Conservation (phyloP, 139 green algal species). For the Haematococcus lacustris region DNA sequence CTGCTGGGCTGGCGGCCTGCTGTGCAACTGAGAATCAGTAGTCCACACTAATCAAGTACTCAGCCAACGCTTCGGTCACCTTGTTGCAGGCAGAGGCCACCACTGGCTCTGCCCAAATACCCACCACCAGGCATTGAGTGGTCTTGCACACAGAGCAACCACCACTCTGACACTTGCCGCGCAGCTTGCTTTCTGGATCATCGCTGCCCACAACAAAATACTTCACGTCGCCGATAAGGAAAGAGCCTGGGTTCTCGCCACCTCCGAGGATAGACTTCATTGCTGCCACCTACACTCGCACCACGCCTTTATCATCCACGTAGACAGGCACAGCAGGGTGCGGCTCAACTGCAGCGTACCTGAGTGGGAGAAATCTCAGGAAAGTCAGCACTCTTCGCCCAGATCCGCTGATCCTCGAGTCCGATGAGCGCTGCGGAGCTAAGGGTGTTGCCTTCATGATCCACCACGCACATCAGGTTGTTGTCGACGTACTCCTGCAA, state of each 20-base stretch:
- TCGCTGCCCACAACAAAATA: constrained; percentile 10
- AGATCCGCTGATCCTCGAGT: constrained; percentile 3
- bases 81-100: constrained; percentile 9
- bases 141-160: constrained; percentile 12
- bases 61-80: not conserved
- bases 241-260: constrained; percentile 5
- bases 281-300: too few relatives aligned
- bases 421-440: constrained; percentile 12
- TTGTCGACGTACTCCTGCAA: constrained; percentile 18
- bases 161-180: constrained; percentile 10
- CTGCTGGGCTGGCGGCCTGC: too few relatives aligned
- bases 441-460: constrained; percentile 7
- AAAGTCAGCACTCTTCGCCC: constrained; percentile 8
- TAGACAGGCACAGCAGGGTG: too few relatives aligned
- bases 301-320: too few relatives aligned
- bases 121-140: not conserved
- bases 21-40: too few relatives aligned
- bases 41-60: constrained; percentile 7
- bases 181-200: constrained; percentile 14
- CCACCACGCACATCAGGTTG: constrained; percentile 17
- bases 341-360: too few relatives aligned
- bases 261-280: too few relatives aligned
- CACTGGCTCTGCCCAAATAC: constrained; percentile 14
- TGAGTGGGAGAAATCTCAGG: too few relatives aligned
- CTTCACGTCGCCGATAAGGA: constrained; percentile 11